A percentile compares a stretch with the other conserved stretches of the same genome.
phyloP scores from a whole-genome alignment of 2,329 filamentous ascomycete genomes.

The Leptographium wingfieldii region DNA sequence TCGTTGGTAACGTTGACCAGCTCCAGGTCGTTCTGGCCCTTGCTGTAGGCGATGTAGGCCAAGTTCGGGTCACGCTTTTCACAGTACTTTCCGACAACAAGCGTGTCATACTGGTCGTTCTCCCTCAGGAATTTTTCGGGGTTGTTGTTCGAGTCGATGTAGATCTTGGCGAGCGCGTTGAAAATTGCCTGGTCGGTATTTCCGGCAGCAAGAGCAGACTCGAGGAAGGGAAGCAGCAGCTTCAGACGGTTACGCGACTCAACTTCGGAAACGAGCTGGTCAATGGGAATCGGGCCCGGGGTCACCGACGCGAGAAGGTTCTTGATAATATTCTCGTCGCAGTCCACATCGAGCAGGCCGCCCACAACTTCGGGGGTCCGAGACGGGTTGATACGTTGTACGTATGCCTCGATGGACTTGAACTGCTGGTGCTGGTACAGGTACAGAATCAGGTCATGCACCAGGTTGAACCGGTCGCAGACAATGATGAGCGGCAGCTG shows the following conservation, averaged over 20 bases:
- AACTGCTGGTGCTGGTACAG: conserved; percentile 99
- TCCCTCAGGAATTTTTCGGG: conserved; percentile 95
- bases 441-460: conserved; percentile 91
- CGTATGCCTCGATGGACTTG: conserved; percentile 96
- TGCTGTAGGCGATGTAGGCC: conserved; percentile 86
- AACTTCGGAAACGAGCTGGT: conserved; percentile 89
- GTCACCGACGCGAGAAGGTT: conserved; percentile 76
- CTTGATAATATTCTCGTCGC: conserved; percentile 94
- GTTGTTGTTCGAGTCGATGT: conserved; percentile 97
- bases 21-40: conserved; percentile 95
- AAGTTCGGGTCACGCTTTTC: conserved; percentile 97
- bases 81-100: conserved; percentile 92
- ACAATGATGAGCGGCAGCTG: conserved; percentile 96
- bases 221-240: conserved; percentile 88
- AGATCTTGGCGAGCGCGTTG: conserved; percentile 97
- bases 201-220: conserved; percentile 75
- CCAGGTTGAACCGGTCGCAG: conserved; percentile 98
- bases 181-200: conserved; percentile 95
- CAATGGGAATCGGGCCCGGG: conserved; percentile 75
- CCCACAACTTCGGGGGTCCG: conserved; percentile 88
- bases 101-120: conserved; percentile 90
- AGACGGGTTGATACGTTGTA: conserved; percentile 88
- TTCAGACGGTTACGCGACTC: conserved; percentile 92
- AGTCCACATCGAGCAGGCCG: conserved; percentile 89
- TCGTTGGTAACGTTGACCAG: conserved; percentile 97